A percentile compares a stretch with the other conserved stretches of the same genome.
Evolutionary conservation across 352 stramenopile species (phyloP).

Genomic region (Paralagenidium karlingii): DNA sequence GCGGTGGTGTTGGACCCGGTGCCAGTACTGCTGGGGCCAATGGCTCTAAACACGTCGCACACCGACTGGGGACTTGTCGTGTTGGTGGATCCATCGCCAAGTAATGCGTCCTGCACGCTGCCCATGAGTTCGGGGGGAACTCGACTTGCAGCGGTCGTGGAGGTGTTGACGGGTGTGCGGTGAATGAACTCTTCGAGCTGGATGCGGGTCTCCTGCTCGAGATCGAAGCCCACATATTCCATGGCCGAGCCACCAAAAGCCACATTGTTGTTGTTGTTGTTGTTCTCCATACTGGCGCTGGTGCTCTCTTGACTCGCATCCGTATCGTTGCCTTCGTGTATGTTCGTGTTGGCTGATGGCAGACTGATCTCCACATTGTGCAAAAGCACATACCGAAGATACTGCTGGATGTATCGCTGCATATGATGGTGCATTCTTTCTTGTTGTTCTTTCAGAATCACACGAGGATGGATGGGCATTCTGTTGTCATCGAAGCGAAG

Average conservation of each 20-base stretch:
- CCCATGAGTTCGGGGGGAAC: constrained; percentile 20
- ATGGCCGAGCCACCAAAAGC: too few species aligned
- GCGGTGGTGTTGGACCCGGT: too few species aligned
- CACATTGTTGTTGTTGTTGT: too few species aligned
- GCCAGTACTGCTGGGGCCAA: too few species aligned
- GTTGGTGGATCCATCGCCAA: constrained; percentile 27
- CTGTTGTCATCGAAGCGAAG: constrained; percentile 27
- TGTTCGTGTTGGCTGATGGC: too few species aligned
- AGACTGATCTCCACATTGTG: constrained; percentile 17
- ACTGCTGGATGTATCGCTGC: constrained; percentile 49
- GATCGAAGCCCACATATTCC: too few species aligned
- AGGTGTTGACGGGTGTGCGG: constrained; percentile 34
- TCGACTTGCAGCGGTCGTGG: constrained; percentile 24
- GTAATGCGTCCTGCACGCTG: constrained; percentile 51
- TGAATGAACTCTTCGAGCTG: too few species aligned
- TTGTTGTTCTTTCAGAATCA: constrained; percentile 30
- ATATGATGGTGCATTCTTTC: constrained; percentile 35
- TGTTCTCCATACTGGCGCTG: too few species aligned
- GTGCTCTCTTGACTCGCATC: too few species aligned
- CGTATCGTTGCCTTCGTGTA: too few species aligned
- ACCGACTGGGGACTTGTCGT: constrained; percentile 67
- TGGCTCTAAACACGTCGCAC: constrained; percentile 21
- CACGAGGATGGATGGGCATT: constrained; percentile 29
- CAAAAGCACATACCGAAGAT: constrained; percentile 27
- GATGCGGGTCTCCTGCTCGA: too few species aligned